Evolutionary conservation across 257 asterid species (phyloP).

Genomic region (Verbena officinalis): DNA sequence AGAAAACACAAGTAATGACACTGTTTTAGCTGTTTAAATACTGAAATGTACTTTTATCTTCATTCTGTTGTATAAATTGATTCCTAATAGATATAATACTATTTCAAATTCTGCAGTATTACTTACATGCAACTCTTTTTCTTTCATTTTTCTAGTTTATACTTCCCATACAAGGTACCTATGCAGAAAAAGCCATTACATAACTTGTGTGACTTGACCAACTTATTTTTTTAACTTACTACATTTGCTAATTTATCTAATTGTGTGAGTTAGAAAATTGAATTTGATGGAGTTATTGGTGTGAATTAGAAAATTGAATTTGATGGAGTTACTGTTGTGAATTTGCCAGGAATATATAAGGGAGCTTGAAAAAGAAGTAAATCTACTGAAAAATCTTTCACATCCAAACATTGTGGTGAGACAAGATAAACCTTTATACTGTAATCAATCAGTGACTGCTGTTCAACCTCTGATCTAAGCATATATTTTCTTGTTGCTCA

Average conservation of each 20-base stretch:
- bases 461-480: slow-evolving; percentile 25
- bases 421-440: slow-evolving; percentile 17
- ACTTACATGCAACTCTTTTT: background rate
- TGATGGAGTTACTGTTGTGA: slow-evolving; percentile 30
- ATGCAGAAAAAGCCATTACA: background rate
- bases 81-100: background rate
- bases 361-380: slow-evolving; percentile 98
- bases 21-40: slow-evolving; percentile 24
- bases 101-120: background rate
- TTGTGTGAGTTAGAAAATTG: slow-evolving; percentile 18
- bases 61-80: slow-evolving; percentile 19
- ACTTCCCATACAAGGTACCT: background rate
- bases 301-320: slow-evolving; percentile 24
- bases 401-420: slow-evolving; percentile 98
- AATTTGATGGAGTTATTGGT: slow-evolving; percentile 27
- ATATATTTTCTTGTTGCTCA: slow-evolving; percentile 38
- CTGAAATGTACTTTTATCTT: slow-evolving; percentile 8
- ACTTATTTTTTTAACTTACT: background rate
- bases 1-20: slow-evolving; percentile 69
- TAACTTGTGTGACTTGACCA: background rate
- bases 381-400: slow-evolving; percentile 88
- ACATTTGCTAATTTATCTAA: background rate
- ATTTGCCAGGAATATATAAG: slow-evolving; percentile 73
- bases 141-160: slow-evolving; percentile 14
- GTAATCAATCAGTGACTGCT: slow-evolving; percentile 1